phyloP scores from a whole-genome alignment of 139 green algal species.

The Chlamydomonas sp. region DNA sequence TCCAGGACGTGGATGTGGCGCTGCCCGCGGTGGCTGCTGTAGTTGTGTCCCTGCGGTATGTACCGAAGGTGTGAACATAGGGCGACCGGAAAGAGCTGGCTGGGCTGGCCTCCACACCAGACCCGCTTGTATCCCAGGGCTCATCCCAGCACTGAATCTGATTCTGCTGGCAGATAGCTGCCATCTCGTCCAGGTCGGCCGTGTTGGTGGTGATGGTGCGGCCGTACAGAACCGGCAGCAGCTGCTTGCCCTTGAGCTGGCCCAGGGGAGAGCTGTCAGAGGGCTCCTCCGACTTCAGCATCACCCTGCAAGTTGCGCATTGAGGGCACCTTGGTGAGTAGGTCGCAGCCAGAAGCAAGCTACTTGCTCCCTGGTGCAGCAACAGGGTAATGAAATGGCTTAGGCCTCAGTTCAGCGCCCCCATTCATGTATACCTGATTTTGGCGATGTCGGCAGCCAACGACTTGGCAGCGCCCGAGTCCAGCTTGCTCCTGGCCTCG shows the following conservation, averaged over 20 bases:
- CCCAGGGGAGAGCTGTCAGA: background rate
- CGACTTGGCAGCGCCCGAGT: background rate
- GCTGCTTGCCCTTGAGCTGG: constrained; percentile 1
- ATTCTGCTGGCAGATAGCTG: background rate
- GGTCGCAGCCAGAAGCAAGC: no score
- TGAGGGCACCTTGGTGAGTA: no score
- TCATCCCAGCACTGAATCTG: background rate
- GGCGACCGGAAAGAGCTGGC: background rate
- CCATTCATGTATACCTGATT: background rate
- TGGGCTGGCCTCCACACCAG: background rate
- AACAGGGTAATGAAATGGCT: background rate
- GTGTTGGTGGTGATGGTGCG: constrained; percentile 1
- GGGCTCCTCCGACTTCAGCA: background rate
- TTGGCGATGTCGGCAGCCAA: background rate
- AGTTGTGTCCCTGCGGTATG: background rate
- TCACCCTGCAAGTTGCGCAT: background rate
- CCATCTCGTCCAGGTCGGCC: background rate
- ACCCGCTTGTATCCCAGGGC: background rate
- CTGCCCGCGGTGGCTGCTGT: background rate
- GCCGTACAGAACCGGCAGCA: constrained; percentile 2
- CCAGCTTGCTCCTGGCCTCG: background rate
- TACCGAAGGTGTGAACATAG: background rate
- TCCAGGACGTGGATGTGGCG: no score
- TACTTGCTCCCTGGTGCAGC: no score
- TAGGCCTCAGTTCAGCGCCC: background rate